Percentiles rank a stretch among this genome's conserved stretches.
Evolutionary conservation across 148 eudicot species (phyloP).

Genomic region (Selenicereus undatus): DNA sequence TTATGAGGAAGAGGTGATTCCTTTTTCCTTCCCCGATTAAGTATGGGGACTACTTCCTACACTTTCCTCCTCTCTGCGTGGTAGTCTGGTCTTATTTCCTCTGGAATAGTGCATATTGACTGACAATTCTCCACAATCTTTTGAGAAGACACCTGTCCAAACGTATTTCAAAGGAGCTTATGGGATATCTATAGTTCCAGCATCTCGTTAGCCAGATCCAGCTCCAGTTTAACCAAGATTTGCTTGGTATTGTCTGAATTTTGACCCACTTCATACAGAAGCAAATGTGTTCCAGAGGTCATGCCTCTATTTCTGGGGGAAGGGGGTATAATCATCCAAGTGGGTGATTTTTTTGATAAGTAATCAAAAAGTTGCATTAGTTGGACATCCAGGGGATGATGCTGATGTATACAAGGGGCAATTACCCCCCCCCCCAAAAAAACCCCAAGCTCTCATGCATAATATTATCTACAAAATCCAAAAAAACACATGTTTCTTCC

Average conservation of each 20-base stretch:
- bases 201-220: slow-evolving; percentile 45
- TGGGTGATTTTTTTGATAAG: no score
- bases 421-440: no score
- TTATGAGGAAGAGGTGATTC: slow-evolving; percentile 66
- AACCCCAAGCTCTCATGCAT: no score
- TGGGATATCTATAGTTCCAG: slow-evolving; percentile 93
- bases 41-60: background rate
- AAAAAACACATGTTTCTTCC: no score
- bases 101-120: slow-evolving; percentile 41
- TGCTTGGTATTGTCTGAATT: slow-evolving; percentile 54
- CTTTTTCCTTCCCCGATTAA: slow-evolving; percentile 1
- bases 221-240: slow-evolving; percentile 50
- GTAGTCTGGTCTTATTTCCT: slow-evolving; percentile 77
- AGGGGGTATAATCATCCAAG: background rate
- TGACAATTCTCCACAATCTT: slow-evolving; percentile 33
- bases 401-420: no score
- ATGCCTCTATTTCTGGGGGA: background rate
- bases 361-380: no score
- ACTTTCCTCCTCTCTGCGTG: slow-evolving; percentile 33
- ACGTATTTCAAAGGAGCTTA: slow-evolving; percentile 92
- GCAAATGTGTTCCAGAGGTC: background rate
- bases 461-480: no score
- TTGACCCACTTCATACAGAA: background rate
- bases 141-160: slow-evolving; percentile 40
- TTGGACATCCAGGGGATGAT: no score